These are phyloP conservation scores for Volvox carteri DNA, from an alignment of 163 green algal genomes.

Conservation along the genomic window DNA sequence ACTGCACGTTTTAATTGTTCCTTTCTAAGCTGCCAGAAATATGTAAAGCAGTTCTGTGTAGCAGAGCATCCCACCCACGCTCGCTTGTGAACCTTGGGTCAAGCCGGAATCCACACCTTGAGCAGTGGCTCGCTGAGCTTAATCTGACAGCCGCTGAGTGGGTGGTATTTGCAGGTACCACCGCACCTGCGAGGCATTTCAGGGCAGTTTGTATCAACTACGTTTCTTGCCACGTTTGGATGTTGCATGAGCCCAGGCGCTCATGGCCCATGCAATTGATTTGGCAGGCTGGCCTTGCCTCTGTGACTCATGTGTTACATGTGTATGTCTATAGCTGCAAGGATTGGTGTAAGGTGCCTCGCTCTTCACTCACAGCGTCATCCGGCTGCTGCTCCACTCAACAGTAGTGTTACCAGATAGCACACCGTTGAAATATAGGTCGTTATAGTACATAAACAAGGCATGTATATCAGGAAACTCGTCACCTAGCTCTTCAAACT, in stretches of 20 bases:
- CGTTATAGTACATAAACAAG: constrained; percentile 66
- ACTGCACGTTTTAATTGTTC: no score
- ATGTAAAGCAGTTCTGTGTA: no score
- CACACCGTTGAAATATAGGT: constrained; percentile 49
- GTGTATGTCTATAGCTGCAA: no score
- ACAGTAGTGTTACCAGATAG: constrained; percentile 60
- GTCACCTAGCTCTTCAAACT: constrained; percentile 42
- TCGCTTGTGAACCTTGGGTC: neutral
- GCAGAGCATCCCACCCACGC: no score
- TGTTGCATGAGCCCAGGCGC: no score
- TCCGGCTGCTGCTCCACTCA: constrained; percentile 60
- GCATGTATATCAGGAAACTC: constrained; percentile 62
- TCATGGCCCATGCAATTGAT: no score
- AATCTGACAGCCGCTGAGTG: constrained; percentile 78
- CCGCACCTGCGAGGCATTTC: constrained; percentile 81
- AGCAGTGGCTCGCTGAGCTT: constrained; percentile 87
- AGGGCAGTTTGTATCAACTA: no score
- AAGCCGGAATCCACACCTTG: constrained; percentile 63
- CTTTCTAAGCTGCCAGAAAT: no score
- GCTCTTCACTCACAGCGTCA: constrained; percentile 63
- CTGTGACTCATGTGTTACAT: no score
- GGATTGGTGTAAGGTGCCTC: no score
- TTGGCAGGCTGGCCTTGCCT: no score
- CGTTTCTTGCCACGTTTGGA: no score
- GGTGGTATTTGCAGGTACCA: constrained; percentile 74